Percentiles rank a stretch among this genome's conserved stretches.
Conservation (phyloP, 1,284 basidiomycete species). For the Leccinum cinnamomeum region DNA sequence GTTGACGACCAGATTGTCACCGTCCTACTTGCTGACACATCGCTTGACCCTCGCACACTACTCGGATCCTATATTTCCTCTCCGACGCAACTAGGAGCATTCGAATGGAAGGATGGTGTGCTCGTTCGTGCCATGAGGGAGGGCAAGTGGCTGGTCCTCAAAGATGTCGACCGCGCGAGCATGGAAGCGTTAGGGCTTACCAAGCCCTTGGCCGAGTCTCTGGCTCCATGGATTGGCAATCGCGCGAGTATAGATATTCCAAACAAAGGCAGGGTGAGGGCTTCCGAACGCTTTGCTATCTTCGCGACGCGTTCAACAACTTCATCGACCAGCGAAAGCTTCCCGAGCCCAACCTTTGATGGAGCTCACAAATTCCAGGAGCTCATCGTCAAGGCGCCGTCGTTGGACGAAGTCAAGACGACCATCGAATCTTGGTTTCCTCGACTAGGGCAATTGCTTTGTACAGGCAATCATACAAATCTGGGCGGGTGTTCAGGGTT, state of each 20-base stretch:
- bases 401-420: constrained; percentile 61
- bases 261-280: constrained; percentile 66
- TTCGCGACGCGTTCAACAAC: constrained; percentile 77
- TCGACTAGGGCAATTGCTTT: constrained; percentile 49
- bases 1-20: constrained; percentile 65
- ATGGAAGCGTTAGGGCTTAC: constrained; percentile 84
- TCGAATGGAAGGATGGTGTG: constrained; percentile 96
- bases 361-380: constrained; percentile 82
- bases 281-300: constrained; percentile 72
- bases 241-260: constrained; percentile 71
- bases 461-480: constrained; percentile 53
- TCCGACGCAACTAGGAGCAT: constrained; percentile 80
- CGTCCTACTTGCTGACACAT: constrained; percentile 92
- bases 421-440: constrained; percentile 73
- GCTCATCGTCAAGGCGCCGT: constrained; percentile 60
- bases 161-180: constrained; percentile 90
- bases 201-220: constrained; percentile 80
- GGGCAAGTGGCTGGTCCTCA: constrained; percentile 93
- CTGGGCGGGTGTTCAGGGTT: constrained; percentile 57
- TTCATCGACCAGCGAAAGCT: constrained; percentile 43
- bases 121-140: constrained; percentile 88
- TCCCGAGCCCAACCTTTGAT: constrained; percentile 67
- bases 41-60: constrained; percentile 91
- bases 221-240: constrained; percentile 75
- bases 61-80: constrained; percentile 95